Base-by-base conservation (phyloP, 164 flowering plant species). In the Chloranthus sessilifolius region DNA sequence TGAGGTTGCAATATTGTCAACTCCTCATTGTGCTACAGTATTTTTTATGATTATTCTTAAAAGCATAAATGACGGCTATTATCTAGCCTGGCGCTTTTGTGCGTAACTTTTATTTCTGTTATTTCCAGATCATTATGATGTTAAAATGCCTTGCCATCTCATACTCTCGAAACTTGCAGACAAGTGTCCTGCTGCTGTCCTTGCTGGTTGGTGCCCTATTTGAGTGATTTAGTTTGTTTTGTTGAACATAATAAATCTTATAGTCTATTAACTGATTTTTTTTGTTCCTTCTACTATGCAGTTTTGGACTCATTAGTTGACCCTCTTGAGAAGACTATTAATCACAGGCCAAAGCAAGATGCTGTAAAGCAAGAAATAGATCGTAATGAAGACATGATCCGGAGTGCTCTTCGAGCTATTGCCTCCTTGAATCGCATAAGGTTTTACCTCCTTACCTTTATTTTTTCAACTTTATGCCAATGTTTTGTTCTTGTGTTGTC, bases 291-390 rank as follows among this genome's bases (percentile, higher is more conserved):
- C 37, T 9, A 21, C 22, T 27, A 25, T 61, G 29, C 76, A 89
- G 97, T 94, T 54, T 56, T 94, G 77, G 99, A 94, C 60, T 94
- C 99, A 1, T 65, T 94, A 81, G 95, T 87, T 73, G 97, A 85
- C 46, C 99, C 99, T 69, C 90, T 94, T 34, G 88, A 80, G 52
- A 94, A 89, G 59, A 94, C 99, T 1, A 75, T 94, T 26, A 80
- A 73, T 64, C 82, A 78, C 59, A 89, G 79, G 75, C 96, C 95
- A 38, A 94, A 94, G 83, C 88, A 64, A 63, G 96, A 94, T 79
- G 97, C 99, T 60, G 99, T 94, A 25, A 94, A 94, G 74, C 99
- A 94, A 70, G 99, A 94, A 68, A 92, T 89, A 31, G 99, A 94
- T 64, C 92, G 99, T 17, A 94, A 94, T 71, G 97, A 94, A 64